A percentile compares a stretch with the other conserved stretches of the same genome.
Evolutionary conservation across 345 rosid species (phyloP).

Genomic region (Salix dunnii): DNA sequence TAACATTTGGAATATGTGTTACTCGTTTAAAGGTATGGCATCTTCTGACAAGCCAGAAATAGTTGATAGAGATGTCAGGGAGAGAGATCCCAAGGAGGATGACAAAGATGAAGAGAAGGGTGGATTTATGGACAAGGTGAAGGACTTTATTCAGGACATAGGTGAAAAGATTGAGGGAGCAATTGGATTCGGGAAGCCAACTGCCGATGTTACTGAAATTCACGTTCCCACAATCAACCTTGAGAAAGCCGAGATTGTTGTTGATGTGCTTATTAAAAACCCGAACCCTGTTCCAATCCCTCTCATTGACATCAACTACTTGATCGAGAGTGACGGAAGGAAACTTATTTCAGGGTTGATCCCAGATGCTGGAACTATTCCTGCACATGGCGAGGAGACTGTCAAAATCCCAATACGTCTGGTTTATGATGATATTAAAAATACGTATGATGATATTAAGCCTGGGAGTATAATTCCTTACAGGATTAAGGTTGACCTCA

Average conservation of each 20-base stretch:
- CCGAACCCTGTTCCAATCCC: slow-evolving; percentile 96
- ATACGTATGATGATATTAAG: slow-evolving; percentile 69
- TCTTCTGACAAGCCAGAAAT: slow-evolving; percentile 62
- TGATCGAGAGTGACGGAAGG: slow-evolving; percentile 85
- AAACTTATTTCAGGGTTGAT: slow-evolving; percentile 84
- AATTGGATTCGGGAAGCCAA: slow-evolving; percentile 93
- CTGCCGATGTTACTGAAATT: slow-evolving; percentile 78
- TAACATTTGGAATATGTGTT: background rate
- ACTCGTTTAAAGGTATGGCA: slow-evolving; percentile 46
- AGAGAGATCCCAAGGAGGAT: slow-evolving; percentile 40
- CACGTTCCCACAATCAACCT: slow-evolving; percentile 81
- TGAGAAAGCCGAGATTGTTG: slow-evolving; percentile 69
- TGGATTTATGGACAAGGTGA: slow-evolving; percentile 85
- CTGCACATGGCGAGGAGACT: slow-evolving; percentile 89
- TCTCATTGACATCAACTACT: slow-evolving; percentile 71
- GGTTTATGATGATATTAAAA: slow-evolving; percentile 81
- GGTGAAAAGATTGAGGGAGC: slow-evolving; percentile 91
- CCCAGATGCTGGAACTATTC: slow-evolving; percentile 90
- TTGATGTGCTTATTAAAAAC: slow-evolving; percentile 86
- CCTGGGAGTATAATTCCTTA: slow-evolving; percentile 93
- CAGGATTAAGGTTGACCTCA: slow-evolving; percentile 73
- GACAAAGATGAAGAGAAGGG: slow-evolving; percentile 61
- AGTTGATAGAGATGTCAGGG: slow-evolving; percentile 51
- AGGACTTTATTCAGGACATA: slow-evolving; percentile 86
- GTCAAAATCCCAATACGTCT: slow-evolving; percentile 78